Conservation (phyloP, 805 yeast species). For the Starmera quercuum region DNA sequence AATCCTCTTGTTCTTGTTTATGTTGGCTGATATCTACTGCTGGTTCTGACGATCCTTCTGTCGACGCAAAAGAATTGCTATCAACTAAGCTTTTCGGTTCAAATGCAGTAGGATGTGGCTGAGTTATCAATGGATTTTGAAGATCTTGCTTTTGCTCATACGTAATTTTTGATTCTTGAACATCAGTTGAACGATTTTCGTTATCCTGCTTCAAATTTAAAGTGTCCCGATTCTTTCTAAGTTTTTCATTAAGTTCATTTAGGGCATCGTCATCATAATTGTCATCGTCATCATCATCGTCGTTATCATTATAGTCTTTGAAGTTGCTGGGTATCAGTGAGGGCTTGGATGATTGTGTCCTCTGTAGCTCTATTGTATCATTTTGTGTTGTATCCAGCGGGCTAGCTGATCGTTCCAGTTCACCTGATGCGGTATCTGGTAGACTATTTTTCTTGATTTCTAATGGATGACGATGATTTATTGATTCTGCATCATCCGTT, state of each 20-base stretch:
- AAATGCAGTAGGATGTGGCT: too few species aligned
- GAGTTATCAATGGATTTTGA: too few species aligned
- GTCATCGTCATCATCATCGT: slow-evolving; percentile 12
- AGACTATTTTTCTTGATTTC: not conserved
- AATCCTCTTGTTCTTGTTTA: slow-evolving; percentile 6
- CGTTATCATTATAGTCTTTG: slow-evolving; percentile 15
- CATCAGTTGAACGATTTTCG: too few species aligned
- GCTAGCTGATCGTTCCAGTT: not conserved
- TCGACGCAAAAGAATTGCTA: not conserved
- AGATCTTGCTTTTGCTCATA: too few species aligned
- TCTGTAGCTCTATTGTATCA: not conserved
- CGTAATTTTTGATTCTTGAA: too few species aligned
- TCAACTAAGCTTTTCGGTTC: too few species aligned
- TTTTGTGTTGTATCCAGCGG: not conserved
- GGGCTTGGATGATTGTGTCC: slow-evolving; percentile 6
- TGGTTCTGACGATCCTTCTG: slow-evolving; percentile 1
- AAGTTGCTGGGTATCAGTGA: slow-evolving; percentile 20
- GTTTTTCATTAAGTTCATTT: not conserved
- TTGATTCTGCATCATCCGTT: not conserved
- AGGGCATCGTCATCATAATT: not conserved
- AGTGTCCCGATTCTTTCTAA: not conserved
- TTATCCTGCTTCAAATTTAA: too few species aligned
- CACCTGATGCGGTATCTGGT: too few species aligned
- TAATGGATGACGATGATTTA: too few species aligned
- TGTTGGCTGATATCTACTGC: not conserved